phyloP scores from a whole-genome alignment of 1,284 basidiomycete species.

The Athelia sp. region DNA sequence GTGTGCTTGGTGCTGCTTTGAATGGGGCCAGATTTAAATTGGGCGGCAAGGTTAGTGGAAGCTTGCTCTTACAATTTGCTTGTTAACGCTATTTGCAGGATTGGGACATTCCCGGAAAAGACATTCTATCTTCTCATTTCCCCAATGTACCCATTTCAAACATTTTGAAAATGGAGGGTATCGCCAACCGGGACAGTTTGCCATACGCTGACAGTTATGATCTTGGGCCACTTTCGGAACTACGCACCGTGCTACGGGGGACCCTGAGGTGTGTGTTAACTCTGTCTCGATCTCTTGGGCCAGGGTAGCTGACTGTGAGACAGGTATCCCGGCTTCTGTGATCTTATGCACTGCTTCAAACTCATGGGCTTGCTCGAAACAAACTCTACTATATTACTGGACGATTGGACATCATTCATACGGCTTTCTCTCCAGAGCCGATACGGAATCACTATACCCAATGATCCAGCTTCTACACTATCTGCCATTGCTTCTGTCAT shows the following conservation, averaged over 20 bases:
- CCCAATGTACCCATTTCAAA: conserved; percentile 62
- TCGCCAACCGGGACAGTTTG: conserved; percentile 87
- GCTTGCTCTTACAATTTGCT: not conserved
- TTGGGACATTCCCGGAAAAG: conserved; percentile 45
- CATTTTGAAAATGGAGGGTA: conserved; percentile 75
- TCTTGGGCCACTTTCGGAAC: conserved; percentile 41
- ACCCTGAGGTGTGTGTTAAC: conserved; percentile 61
- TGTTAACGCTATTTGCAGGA: conserved; percentile 28
- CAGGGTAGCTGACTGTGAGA: not conserved
- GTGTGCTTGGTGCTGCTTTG: conserved; percentile 79
- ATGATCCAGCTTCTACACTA: conserved; percentile 26
- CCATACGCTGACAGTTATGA: conserved; percentile 74
- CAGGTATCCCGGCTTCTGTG: conserved; percentile 85
- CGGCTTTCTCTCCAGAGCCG: conserved; percentile 27
- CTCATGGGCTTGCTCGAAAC: conserved; percentile 67
- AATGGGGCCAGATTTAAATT: conserved; percentile 77
- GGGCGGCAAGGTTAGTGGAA: conserved; percentile 41
- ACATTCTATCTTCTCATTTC: conserved; percentile 59
- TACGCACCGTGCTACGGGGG: conserved; percentile 77
- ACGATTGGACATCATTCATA: conserved; percentile 42
- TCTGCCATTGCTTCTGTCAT: conserved; percentile 39
- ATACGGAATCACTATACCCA: conserved; percentile 22
- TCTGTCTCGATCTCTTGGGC: not conserved
- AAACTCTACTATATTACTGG: conserved; percentile 29
- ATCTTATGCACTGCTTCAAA: conserved; percentile 73